phyloP scores from a whole-genome alignment of 805 yeast genomes.

The Wickerhamiella cacticola region DNA sequence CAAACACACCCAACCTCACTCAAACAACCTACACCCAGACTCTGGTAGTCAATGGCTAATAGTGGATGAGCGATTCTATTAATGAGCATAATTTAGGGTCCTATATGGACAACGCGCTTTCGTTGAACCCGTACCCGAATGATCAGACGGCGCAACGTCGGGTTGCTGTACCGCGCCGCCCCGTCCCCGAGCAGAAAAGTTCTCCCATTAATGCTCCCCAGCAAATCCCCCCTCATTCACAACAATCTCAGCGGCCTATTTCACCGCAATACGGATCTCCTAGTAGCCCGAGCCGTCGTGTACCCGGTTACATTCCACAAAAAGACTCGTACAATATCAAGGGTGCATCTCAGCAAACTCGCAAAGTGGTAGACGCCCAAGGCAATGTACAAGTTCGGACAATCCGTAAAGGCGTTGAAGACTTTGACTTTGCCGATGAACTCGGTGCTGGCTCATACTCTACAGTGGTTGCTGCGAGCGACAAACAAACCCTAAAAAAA shows the following conservation, averaged over 20 bases:
- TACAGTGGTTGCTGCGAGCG: slow-evolving; percentile 79
- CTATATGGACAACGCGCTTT: slow-evolving; percentile 11
- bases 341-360: slow-evolving; percentile 10
- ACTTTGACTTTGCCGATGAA: slow-evolving; percentile 76
- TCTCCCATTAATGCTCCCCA: not conserved
- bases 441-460: slow-evolving; percentile 96
- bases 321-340: slow-evolving; percentile 8
- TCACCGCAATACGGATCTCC: slow-evolving; percentile 2
- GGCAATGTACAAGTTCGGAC: slow-evolving; percentile 44
- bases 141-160: not conserved
- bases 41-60: slow-evolving; percentile 3
- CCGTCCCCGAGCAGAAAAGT: slow-evolving; percentile 1
- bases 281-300: slow-evolving; percentile 1
- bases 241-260: not conserved
- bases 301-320: slow-evolving; percentile 14
- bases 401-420: slow-evolving; percentile 52
- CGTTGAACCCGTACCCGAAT: not conserved
- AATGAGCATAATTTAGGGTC: slow-evolving; percentile 8
- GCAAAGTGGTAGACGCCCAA: slow-evolving; percentile 14
- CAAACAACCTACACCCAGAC: not conserved
- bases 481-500: slow-evolving; percentile 55
- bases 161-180: slow-evolving; percentile 1
- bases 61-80: slow-evolving; percentile 6
- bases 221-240: slow-evolving; percentile 1
- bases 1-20: slow-evolving; percentile 1